Evolutionary conservation across 108 stramenopile species (phyloP).

Genomic region (Skeletonema potamos): DNA sequence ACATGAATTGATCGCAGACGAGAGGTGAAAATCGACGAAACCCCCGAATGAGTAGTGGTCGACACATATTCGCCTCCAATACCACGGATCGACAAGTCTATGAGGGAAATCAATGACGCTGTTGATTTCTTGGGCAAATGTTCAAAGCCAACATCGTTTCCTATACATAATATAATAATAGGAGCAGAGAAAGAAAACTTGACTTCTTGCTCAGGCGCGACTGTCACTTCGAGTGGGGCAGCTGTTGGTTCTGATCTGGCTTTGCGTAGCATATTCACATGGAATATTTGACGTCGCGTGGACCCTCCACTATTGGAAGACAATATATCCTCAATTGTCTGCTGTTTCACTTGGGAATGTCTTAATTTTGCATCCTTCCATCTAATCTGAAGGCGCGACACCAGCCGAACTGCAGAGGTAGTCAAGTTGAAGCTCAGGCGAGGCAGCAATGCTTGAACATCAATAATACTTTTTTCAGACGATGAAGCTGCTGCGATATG

Average conservation of each 20-base stretch:
- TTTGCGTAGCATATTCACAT: not conserved
- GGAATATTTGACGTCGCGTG: not conserved
- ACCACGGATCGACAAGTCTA: slow-evolving; percentile 55
- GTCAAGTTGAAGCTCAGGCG: slow-evolving; percentile 68
- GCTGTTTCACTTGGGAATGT: slow-evolving; percentile 2
- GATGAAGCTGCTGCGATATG: slow-evolving; percentile 22
- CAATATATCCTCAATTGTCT: slow-evolving; percentile 4
- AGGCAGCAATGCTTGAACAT: slow-evolving; percentile 52
- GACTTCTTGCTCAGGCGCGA: slow-evolving; percentile 1
- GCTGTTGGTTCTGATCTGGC: not conserved
- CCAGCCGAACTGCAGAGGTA: slow-evolving; percentile 58
- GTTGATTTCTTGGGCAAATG: not conserved
- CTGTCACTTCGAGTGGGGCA: not conserved
- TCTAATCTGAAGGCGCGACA: slow-evolving; percentile 45
- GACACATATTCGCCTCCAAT: slow-evolving; percentile 47
- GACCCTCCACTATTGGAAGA: not conserved
- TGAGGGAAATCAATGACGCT: slow-evolving; percentile 23
- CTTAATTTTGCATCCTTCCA: slow-evolving; percentile 7
- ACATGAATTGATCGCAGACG: slow-evolving; percentile 53
- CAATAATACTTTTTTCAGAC: slow-evolving; percentile 24
- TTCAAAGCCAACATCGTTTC: slow-evolving; percentile 53
- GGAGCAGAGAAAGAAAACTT: slow-evolving; percentile 67
- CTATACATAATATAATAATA: slow-evolving; percentile 44
- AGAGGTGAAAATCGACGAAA: slow-evolving; percentile 38
- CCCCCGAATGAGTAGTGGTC: slow-evolving; percentile 9